Percentiles rank a stretch among this genome's conserved stretches.
Evolutionary conservation across 306 rosid genomes (phyloP).

Genomic region (Gastrolobium bilobum): DNA sequence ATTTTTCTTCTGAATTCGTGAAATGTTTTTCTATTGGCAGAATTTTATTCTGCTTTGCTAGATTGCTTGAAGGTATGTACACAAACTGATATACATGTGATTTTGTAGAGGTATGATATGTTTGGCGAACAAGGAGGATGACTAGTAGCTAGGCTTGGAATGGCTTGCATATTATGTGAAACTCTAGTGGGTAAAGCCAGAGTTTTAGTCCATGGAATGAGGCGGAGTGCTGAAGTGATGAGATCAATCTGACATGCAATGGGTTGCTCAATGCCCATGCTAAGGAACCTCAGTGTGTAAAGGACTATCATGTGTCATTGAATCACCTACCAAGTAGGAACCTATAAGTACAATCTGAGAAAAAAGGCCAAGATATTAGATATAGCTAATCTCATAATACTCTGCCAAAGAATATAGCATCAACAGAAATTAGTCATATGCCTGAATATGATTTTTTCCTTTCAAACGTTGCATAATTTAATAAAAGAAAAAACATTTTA

Average conservation of each 20-base stretch:
- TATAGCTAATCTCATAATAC: neutral
- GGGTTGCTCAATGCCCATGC: conserved; percentile 15
- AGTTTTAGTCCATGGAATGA: conserved; percentile 12
- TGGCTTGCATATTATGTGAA: conserved; percentile 20
- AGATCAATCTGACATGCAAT: conserved; percentile 29
- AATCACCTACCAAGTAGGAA: conserved; percentile 17
- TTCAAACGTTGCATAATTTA: neutral
- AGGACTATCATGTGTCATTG: conserved; percentile 29
- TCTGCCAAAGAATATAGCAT: conserved; percentile 1
- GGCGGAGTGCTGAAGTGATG: conserved; percentile 22
- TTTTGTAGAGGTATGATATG: conserved; percentile 17
- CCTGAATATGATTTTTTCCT: conserved; percentile 35
- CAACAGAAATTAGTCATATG: neutral
- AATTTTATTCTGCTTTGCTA: neutral
- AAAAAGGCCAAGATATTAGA: conserved; percentile 32
- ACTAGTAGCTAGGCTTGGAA: conserved; percentile 32
- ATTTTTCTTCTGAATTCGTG: conserved; percentile 19
- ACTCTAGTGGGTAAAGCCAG: conserved; percentile 21
- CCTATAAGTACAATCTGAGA: conserved; percentile 22
- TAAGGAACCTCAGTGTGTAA: conserved; percentile 9
- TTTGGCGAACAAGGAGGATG: conserved; percentile 32
- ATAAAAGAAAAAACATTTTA: neutral
- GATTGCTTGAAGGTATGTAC: conserved; percentile 19
- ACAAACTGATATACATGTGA: conserved; percentile 7
- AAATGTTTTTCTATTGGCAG: neutral